These are phyloP conservation scores for Barbatosphaeria neglecta DNA, from an alignment of 495 filamentous ascomycete species.

Conservation along the genomic window DNA sequence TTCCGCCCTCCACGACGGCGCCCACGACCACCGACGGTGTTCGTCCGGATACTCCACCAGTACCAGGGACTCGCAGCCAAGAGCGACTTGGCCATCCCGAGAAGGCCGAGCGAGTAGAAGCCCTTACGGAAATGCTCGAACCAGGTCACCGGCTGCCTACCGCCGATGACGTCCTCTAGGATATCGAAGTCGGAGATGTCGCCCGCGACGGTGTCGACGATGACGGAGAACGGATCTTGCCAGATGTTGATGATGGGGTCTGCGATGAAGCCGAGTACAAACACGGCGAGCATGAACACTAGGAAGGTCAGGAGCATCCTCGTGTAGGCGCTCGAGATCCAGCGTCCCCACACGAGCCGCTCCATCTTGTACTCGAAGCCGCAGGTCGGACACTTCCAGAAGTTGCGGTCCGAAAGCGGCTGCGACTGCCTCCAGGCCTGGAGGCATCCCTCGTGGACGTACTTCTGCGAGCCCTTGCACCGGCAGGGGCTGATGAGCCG, in stretches of 20 bases:
- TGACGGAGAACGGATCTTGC: constrained; percentile 53
- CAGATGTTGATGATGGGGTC: constrained; percentile 88
- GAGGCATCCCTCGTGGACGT: constrained; percentile 92
- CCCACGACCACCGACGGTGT: constrained; percentile 27
- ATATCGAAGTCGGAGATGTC: constrained; percentile 12
- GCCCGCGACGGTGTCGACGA: constrained; percentile 25
- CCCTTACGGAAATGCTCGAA: constrained; percentile 79
- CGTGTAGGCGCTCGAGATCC: constrained; percentile 54
- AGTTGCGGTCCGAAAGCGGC: constrained; percentile 55
- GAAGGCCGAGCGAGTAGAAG: constrained; percentile 66
- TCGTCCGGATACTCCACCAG: constrained; percentile 55
- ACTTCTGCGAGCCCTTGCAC: constrained; percentile 85
- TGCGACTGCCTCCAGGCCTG: constrained; percentile 73
- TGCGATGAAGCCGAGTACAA: constrained; percentile 76
- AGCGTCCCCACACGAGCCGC: constrained; percentile 62
- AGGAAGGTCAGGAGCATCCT: constrained; percentile 55
- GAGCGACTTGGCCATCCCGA: constrained; percentile 76
- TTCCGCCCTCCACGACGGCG: constrained; percentile 56
- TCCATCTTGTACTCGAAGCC: constrained; percentile 72
- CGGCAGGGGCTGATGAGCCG: constrained; percentile 84
- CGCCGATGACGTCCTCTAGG: constrained; percentile 23
- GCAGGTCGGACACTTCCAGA: constrained; percentile 84
- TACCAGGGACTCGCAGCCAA: constrained; percentile 62
- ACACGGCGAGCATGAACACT: constrained; percentile 60
- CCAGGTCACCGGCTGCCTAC: constrained; percentile 47